These are phyloP conservation scores for Elsinoe necatrix DNA, from an alignment of 2,329 filamentous ascomycete species.

Conservation along the genomic window DNA sequence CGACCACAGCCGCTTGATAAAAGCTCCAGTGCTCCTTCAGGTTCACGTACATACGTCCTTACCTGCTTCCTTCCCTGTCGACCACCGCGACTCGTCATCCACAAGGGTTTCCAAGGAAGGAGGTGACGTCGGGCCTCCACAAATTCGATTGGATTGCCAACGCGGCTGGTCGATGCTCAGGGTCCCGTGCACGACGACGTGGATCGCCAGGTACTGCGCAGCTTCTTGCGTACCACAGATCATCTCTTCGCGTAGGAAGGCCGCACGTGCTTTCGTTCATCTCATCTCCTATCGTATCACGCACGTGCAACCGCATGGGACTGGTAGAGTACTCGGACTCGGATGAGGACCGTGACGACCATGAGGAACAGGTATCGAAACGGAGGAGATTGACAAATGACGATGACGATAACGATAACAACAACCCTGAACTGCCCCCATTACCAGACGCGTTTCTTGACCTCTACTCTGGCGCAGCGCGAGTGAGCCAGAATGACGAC, in stretches of 20 bases:
- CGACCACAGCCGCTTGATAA: background rate
- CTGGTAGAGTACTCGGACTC: conserved; percentile 60
- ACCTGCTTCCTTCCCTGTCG: conserved; percentile 4
- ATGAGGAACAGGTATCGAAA: conserved; percentile 17
- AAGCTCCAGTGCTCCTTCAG: background rate
- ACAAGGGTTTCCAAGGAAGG: conserved; percentile 3
- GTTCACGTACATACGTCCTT: background rate
- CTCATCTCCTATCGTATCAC: background rate
- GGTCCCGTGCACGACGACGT: background rate
- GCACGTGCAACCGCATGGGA: conserved; percentile 39
- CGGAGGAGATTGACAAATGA: conserved; percentile 5
- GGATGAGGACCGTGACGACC: conserved; percentile 30
- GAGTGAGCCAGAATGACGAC: conserved; percentile 71
- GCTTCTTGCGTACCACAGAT: background rate
- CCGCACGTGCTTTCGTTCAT: background rate
- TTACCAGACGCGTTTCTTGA: conserved; percentile 77
- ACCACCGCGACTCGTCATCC: background rate
- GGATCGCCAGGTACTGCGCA: conserved; percentile 7
- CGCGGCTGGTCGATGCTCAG: conserved; percentile 1
- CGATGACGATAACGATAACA: conserved; percentile 2
- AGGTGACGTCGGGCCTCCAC: conserved; percentile 10
- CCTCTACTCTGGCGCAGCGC: conserved; percentile 74
- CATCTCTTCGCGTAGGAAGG: background rate
- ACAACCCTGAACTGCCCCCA: conserved; percentile 36
- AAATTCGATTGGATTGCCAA: background rate